Conservation (phyloP, 345 rosid genomes). For the Draba incana region DNA sequence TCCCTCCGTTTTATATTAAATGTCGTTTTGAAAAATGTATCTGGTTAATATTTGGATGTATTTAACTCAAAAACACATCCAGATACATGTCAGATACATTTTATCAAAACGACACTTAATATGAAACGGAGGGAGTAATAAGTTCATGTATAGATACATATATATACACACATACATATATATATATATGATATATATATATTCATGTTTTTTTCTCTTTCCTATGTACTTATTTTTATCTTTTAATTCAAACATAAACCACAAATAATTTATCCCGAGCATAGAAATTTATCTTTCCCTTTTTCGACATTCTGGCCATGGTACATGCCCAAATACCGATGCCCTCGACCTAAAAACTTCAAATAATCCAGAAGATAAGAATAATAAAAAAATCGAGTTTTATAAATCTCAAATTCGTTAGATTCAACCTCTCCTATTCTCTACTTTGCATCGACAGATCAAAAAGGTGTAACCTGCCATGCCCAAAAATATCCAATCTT, state of each 20-base stretch:
- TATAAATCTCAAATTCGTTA: conserved; percentile 21
- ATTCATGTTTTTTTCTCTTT: neutral
- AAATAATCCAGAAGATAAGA: conserved; percentile 30
- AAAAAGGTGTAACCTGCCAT: conserved; percentile 37
- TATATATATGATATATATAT: neutral
- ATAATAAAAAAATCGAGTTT: neutral
- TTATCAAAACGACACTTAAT: too few relatives aligned
- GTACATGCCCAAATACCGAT: conserved; percentile 45
- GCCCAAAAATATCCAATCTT: conserved; percentile 36
- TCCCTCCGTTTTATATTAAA: too few relatives aligned
- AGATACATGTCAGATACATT: too few relatives aligned
- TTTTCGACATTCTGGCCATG: conserved; percentile 42
- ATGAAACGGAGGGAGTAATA: too few relatives aligned
- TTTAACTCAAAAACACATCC: too few relatives aligned
- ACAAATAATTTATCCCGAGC: conserved; percentile 33
- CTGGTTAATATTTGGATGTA: too few relatives aligned
- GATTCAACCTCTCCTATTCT: conserved; percentile 28
- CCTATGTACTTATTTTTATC: neutral
- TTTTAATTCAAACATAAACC: conserved; percentile 21
- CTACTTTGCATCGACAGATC: conserved; percentile 38
- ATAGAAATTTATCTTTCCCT: conserved; percentile 7
- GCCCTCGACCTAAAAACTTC: conserved; percentile 31
- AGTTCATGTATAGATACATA: neutral
- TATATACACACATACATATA: neutral
- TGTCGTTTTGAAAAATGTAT: too few relatives aligned